Percentiles rank a stretch among this genome's conserved stretches.
Evolutionary conservation across 495 filamentous ascomycete species (phyloP).

Genomic region (Trichocladium uniseriatum): DNA sequence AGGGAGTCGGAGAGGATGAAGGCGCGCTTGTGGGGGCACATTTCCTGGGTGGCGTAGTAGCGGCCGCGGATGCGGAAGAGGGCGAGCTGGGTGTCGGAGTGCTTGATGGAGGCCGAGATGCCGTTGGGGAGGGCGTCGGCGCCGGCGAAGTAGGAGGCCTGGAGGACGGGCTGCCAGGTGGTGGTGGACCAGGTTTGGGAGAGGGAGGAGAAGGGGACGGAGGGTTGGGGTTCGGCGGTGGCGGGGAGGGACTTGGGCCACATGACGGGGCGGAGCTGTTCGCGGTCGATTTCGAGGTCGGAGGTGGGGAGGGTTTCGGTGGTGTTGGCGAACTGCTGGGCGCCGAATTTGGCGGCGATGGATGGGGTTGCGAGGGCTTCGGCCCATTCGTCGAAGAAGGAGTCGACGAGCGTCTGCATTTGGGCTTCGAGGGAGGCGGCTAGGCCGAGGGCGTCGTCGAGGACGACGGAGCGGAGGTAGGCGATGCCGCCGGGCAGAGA

Average conservation of each 20-base stretch:
- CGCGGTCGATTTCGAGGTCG: slow-evolving; percentile 65
- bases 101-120: slow-evolving; percentile 64
- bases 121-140: slow-evolving; percentile 58
- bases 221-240: not conserved
- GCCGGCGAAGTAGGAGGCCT: slow-evolving; percentile 58
- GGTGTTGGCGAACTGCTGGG: slow-evolving; percentile 93
- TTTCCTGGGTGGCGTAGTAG: slow-evolving; percentile 90
- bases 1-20: slow-evolving; percentile 85
- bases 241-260: slow-evolving; percentile 57
- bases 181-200: slow-evolving; percentile 62
- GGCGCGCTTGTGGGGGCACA: slow-evolving; percentile 94
- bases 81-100: slow-evolving; percentile 85
- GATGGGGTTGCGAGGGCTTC: slow-evolving; percentile 66
- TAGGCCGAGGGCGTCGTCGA: slow-evolving; percentile 86
- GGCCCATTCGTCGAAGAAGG: slow-evolving; percentile 95
- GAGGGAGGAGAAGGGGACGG: slow-evolving; percentile 51
- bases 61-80: slow-evolving; percentile 79
- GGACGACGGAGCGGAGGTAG: slow-evolving; percentile 74
- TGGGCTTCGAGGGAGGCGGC: slow-evolving; percentile 77
- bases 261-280: slow-evolving; percentile 67
- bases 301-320: slow-evolving; percentile 57
- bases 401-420: slow-evolving; percentile 79
- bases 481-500: slow-evolving; percentile 75
- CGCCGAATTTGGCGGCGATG: slow-evolving; percentile 60
- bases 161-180: slow-evolving; percentile 78